phyloP scores from a whole-genome alignment of 2,329 filamentous ascomycete genomes.

The Cephalotrichum gorgonifer region DNA sequence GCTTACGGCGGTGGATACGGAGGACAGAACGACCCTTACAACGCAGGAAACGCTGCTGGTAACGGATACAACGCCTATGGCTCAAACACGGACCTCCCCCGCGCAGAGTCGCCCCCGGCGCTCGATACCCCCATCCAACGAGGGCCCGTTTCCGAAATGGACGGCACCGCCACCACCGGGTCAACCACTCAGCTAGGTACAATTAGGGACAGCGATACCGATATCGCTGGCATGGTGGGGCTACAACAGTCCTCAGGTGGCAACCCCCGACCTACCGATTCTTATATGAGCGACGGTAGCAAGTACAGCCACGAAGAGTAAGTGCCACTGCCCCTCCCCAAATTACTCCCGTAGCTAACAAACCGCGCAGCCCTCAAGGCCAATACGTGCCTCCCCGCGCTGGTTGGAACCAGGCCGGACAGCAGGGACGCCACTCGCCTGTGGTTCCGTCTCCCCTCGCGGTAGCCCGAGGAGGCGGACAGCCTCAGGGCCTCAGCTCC shows the following conservation, averaged over 20 bases:
- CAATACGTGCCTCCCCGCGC: conserved; percentile 46
- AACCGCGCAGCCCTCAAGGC: conserved; percentile 29
- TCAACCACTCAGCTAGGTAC: conserved; percentile 15
- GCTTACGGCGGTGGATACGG: conserved; percentile 26
- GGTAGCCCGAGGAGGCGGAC: conserved; percentile 15
- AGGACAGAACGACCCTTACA: conserved; percentile 17
- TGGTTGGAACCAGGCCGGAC: conserved; percentile 40
- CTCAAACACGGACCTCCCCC: conserved; percentile 30
- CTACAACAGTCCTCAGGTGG: conserved; percentile 46
- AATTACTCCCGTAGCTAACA: conserved; percentile 10
- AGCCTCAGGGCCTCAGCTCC: neutral
- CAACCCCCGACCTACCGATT: conserved; percentile 21
- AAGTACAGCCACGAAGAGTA: conserved; percentile 67
- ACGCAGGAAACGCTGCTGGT: conserved; percentile 16
- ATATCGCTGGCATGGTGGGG: conserved; percentile 64
- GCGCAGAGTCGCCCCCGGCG: conserved; percentile 56
- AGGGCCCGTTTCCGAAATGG: conserved; percentile 56
- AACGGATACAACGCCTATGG: conserved; percentile 23
- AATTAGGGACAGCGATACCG: conserved; percentile 55
- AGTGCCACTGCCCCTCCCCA: conserved; percentile 22
- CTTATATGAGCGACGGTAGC: conserved; percentile 55
- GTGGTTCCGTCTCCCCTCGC: conserved; percentile 28
- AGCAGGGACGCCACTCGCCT: conserved; percentile 35
- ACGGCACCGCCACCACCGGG: conserved; percentile 44
- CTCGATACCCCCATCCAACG: conserved; percentile 23